Evolutionary conservation across 2,329 filamentous ascomycete species (phyloP), one percentile per base, ranked within the genome.

Genomic region (Aspergillus sp.): DNA sequence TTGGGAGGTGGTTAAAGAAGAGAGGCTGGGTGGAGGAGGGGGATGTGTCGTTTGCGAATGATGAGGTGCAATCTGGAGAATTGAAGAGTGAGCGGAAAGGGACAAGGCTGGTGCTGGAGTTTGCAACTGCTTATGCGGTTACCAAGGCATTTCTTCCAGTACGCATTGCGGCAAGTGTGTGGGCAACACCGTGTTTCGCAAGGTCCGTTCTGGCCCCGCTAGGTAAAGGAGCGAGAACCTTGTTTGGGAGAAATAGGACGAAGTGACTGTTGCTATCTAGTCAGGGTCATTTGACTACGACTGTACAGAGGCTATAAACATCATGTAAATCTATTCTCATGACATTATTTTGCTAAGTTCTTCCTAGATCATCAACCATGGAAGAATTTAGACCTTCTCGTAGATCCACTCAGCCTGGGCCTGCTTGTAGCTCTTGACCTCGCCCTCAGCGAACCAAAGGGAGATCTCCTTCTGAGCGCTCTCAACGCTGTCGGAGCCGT

Each of bases 401-500:
- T 96, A 97, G 80, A 97, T 80, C 93, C 93, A 97, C 80, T 87
- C 83, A 76, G 86, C 82, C 77, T 88, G 81, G 71, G 87, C 79
- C 61, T 79, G 78, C 82, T 93, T 91, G 83, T 87, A 97, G 76
- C 70, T 80, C 75, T 89, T 75, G 68, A 95, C 71, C 75, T 97
- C 93, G 62, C 83, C 84, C 62, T 87, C 79, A 76, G 86, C 84
- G 87, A 98, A 98, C 93, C 93, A 98, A 71, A 97, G 85, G 67
- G 85, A 86, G 72, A 98, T 98, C 82, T 98, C 93, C 88, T 97
- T 96, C 86, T 97, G 83, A 77, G 93, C 93, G 80, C 83, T 95
- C 84, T 98, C 93, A 76, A 98, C 91, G 72, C 81, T 84, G 83
- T 98, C 93, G 75, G 90, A 96, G 73, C 93, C 93, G 85, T 98